Conservation (phyloP, 495 filamentous ascomycete genomes). For the Hypoxylon fuscum region DNA sequence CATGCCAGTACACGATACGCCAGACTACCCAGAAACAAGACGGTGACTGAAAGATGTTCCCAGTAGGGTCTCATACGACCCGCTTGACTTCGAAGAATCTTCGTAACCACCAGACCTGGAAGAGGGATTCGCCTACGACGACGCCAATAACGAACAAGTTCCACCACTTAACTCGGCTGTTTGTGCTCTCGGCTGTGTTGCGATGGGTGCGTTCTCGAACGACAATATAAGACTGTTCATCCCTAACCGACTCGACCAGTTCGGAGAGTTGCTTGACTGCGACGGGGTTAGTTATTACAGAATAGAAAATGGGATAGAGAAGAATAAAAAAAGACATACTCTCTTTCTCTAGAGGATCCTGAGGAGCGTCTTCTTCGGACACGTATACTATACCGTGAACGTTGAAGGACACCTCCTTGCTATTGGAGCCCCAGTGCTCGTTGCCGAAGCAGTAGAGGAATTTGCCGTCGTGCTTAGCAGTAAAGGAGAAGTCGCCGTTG, state of each 20-base stretch:
- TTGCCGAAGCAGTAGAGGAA: conserved; percentile 99
- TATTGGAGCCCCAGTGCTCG: conserved; percentile 89
- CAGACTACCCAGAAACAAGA: conserved; percentile 38
- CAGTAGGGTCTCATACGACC: conserved; percentile 37
- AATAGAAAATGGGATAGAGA: background rate
- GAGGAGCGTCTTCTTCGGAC: conserved; percentile 80
- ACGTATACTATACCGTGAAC: conserved; percentile 99
- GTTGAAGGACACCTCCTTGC: conserved; percentile 98
- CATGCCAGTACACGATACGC: conserved; percentile 36
- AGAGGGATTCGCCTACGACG: conserved; percentile 88
- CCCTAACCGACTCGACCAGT: conserved; percentile 87
- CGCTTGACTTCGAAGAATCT: conserved; percentile 92
- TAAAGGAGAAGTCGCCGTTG: conserved; percentile 93
- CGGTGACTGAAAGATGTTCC: conserved; percentile 9
- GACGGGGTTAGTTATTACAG: conserved; percentile 19
- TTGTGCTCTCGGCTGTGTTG: conserved; percentile 98
- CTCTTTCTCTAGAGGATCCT: conserved; percentile 91
- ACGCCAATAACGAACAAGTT: conserved; percentile 95
- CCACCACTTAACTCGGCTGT: conserved; percentile 98
- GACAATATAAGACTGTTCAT: conserved; percentile 98
- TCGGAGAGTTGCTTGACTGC: conserved; percentile 86
- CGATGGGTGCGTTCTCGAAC: conserved; percentile 93
- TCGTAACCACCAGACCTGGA: conserved; percentile 99
- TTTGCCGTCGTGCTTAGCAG: conserved; percentile 83
- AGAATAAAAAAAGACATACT: conserved; percentile 56